Conservation (phyloP, 805 yeast species). For the Wickerhamomyces pijperi region DNA sequence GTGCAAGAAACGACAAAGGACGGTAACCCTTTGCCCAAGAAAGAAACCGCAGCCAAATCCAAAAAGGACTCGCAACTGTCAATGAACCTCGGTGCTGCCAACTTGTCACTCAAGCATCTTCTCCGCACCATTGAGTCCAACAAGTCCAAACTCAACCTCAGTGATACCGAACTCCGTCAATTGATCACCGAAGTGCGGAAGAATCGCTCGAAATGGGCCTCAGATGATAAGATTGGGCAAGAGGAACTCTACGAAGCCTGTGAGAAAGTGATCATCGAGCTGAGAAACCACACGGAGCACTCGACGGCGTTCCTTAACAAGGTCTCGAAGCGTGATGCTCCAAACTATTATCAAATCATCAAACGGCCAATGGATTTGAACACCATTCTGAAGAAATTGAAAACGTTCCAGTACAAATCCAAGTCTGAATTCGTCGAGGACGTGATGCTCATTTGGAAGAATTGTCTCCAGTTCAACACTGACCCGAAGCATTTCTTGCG, state of each 20-base stretch:
- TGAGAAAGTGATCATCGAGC: constrained; percentile 84
- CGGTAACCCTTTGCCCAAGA: not conserved
- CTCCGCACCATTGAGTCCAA: constrained; percentile 67
- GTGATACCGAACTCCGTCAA: constrained; percentile 76
- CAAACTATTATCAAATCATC: constrained; percentile 83
- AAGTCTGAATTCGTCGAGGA: constrained; percentile 92
- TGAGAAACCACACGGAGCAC: constrained; percentile 89
- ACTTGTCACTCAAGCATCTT: constrained; percentile 68
- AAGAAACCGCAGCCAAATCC: too few species aligned
- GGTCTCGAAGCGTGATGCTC: constrained; percentile 97
- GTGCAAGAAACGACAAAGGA: not conserved
- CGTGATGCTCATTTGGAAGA: constrained; percentile 88
- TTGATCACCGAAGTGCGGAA: constrained; percentile 87
- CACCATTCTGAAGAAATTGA: constrained; percentile 85
- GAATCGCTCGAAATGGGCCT: constrained; percentile 95
- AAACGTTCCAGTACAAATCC: constrained; percentile 68
- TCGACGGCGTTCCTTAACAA: constrained; percentile 91
- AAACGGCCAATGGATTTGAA: constrained; percentile 94
- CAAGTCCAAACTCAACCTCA: constrained; percentile 61
- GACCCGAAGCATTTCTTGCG: constrained; percentile 90
- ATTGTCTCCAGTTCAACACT: constrained; percentile 85
- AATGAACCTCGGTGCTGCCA: constrained; percentile 60
- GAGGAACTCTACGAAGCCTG: constrained; percentile 97
- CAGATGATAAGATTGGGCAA: constrained; percentile 90
- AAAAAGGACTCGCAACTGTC: constrained; percentile 19